Evolutionary conservation across 139 green algal genomes (phyloP).

Genomic region (Tetraselmis striata): DNA sequence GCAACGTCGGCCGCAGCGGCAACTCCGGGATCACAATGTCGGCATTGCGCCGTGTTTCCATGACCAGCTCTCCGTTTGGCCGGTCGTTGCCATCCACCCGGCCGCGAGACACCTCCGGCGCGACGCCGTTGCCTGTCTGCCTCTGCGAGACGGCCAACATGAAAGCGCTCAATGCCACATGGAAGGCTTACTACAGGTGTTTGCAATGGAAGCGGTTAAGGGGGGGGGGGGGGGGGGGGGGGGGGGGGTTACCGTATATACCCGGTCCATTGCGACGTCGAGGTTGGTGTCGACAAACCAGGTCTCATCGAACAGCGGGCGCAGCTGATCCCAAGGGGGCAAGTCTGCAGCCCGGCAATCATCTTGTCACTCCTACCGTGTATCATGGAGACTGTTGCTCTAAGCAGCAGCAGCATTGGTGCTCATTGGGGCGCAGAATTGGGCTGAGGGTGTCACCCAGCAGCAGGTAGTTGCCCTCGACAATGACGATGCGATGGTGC

Average conservation of each 20-base stretch:
- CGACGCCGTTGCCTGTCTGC: constrained; percentile 45
- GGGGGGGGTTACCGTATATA: constrained; percentile 30
- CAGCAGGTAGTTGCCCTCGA: constrained; percentile 89
- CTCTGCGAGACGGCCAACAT: constrained; percentile 4
- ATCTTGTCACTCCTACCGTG: no score
- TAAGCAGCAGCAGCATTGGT: no score
- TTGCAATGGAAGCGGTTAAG: not conserved
- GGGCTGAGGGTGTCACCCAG: no score
- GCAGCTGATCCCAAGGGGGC: constrained; percentile 40
- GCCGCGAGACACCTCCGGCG: constrained; percentile 27
- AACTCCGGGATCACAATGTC: constrained; percentile 35
- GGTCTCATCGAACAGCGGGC: constrained; percentile 35
- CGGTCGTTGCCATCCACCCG: constrained; percentile 65
- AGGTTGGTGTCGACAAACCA: constrained; percentile 66
- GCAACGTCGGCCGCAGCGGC: no score
- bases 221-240: no score
- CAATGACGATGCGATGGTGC: constrained; percentile 47
- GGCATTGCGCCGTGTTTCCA: constrained; percentile 19
- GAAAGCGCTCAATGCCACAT: not conserved
- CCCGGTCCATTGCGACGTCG: constrained; percentile 55
- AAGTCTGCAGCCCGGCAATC: no score
- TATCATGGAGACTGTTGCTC: no score
- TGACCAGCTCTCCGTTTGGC: constrained; percentile 62
- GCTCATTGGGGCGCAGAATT: no score
- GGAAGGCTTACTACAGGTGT: not conserved